These are phyloP conservation scores for Jimgerdemannia lactiflua DNA, from an alignment of 192 early-diverging fungal species.

Conservation along the genomic window DNA sequence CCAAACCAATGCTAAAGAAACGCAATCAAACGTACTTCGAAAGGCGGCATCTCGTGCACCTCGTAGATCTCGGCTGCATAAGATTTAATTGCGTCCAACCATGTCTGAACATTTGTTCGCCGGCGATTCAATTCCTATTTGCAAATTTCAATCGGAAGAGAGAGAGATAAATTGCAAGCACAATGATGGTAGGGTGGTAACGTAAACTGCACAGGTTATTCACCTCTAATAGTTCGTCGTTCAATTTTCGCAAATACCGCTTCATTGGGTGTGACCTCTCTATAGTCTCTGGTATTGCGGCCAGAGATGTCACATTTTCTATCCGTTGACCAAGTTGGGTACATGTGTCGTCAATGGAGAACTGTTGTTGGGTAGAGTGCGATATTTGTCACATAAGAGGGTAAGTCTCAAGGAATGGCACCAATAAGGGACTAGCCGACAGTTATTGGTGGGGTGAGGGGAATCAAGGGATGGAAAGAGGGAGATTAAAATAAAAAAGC, in stretches of 20 bases:
- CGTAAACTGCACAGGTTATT: neutral
- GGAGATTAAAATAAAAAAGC: neutral
- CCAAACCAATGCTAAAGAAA: neutral
- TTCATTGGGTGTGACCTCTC: conserved; percentile 2
- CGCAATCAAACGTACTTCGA: conserved; percentile 9
- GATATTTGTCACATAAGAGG: too few relatives aligned
- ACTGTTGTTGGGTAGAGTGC: conserved; percentile 2
- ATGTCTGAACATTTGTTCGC: conserved; percentile 15
- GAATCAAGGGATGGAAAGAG: conserved; percentile 2
- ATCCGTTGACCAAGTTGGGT: conserved; percentile 23
- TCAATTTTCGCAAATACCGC: conserved; percentile 5
- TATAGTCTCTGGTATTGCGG: conserved; percentile 9
- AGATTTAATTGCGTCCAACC: conserved; percentile 11
- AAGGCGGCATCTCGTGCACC: conserved; percentile 3
- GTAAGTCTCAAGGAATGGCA: too few relatives aligned
- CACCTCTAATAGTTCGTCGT: conserved; percentile 2
- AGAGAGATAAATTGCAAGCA: conserved; percentile 4
- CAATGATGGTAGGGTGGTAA: neutral
- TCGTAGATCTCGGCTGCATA: conserved; percentile 7
- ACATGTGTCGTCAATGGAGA: conserved; percentile 23
- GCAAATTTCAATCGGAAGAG: conserved; percentile 1
- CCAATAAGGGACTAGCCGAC: too few relatives aligned
- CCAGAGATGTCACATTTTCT: conserved; percentile 20
- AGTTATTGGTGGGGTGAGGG: too few relatives aligned
- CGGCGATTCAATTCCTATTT: conserved; percentile 22